Conservation (phyloP, 2,329 filamentous ascomycete genomes). For the Cladophialophora bantiana region DNA sequence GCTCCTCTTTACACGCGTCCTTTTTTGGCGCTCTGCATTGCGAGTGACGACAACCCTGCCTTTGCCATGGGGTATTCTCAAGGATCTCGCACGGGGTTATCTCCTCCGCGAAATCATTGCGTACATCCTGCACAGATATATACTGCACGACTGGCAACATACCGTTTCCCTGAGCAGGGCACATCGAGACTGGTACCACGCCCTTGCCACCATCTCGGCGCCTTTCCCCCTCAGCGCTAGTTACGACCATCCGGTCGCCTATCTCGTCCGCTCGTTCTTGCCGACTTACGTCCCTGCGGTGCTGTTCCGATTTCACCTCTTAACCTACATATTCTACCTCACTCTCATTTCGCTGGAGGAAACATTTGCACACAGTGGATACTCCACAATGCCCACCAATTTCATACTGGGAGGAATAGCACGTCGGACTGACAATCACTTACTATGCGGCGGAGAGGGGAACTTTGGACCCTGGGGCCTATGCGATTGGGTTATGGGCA, state of each 20-base stretch:
- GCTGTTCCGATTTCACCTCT: conserved; percentile 65
- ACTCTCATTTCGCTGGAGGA: conserved; percentile 65
- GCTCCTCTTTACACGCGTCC: conserved; percentile 58
- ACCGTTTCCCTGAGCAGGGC: conserved; percentile 43
- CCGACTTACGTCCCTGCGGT: conserved; percentile 65
- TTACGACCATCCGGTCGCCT: conserved; percentile 66
- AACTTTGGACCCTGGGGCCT: conserved; percentile 57
- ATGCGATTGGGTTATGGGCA: conserved; percentile 54
- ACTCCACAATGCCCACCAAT: conserved; percentile 63
- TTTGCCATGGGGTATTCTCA: conserved; percentile 67
- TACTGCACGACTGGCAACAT: conserved; percentile 63
- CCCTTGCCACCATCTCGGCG: conserved; percentile 47
- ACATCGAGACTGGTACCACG: conserved; percentile 65
- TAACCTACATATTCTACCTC: conserved; percentile 65
- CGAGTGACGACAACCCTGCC: conserved; percentile 66
- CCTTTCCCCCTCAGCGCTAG: conserved; percentile 65
- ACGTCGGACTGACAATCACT: conserved; percentile 62
- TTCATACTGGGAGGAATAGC: conserved; percentile 67
- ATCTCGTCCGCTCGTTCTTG: conserved; percentile 62
- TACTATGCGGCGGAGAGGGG: conserved; percentile 55
- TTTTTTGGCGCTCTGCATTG: conserved; percentile 63
- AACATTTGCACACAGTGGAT: conserved; percentile 66
- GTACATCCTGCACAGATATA: conserved; percentile 76
- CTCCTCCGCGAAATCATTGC: conserved; percentile 68
- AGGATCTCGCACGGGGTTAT: conserved; percentile 61